Percentiles rank a stretch among this genome's conserved stretches.
Evolutionary conservation across 768 basidiomycete genomes (phyloP).

Genomic region (Sarcomyxa edulis): DNA sequence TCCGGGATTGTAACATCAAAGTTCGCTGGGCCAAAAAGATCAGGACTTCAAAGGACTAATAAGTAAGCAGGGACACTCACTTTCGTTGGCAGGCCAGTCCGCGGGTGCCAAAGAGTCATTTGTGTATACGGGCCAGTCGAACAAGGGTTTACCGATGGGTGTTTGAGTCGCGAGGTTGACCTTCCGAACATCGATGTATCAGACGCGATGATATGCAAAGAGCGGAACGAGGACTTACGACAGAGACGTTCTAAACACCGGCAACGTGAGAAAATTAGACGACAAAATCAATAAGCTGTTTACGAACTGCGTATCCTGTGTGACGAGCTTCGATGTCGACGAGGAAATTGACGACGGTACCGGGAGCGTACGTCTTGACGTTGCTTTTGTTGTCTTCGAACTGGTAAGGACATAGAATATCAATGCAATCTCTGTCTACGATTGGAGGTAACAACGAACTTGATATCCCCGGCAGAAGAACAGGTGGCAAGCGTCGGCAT

Average conservation of each 20-base stretch:
- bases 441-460: slow-evolving; percentile 10
- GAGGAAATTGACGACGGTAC: slow-evolving; percentile 22
- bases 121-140: slow-evolving; percentile 27
- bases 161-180: slow-evolving; percentile 24
- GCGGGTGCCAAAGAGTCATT: slow-evolving; percentile 22
- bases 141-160: slow-evolving; percentile 22
- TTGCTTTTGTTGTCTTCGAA: slow-evolving; percentile 25
- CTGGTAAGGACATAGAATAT: slow-evolving; percentile 8
- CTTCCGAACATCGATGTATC: slow-evolving; percentile 5
- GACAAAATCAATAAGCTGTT: no score
- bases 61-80: slow-evolving; percentile 13
- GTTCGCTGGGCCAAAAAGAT: slow-evolving; percentile 16
- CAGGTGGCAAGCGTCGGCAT: slow-evolving; percentile 26
- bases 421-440: neutral
- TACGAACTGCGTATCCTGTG: slow-evolving; percentile 27
- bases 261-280: slow-evolving; percentile 1
- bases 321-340: slow-evolving; percentile 29
- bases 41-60: neutral
- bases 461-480: slow-evolving; percentile 29
- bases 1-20: slow-evolving; percentile 26
- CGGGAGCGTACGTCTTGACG: slow-evolving; percentile 20
- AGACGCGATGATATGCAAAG: neutral
- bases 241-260: slow-evolving; percentile 25
- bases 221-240: slow-evolving; percentile 11
- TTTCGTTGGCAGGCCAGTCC: slow-evolving; percentile 29